Percentiles rank a stretch among this genome's conserved stretches.
These are phyloP conservation scores for Erodium texanum DNA, from an alignment of 441 rosid genomes.

Conservation along the genomic window DNA sequence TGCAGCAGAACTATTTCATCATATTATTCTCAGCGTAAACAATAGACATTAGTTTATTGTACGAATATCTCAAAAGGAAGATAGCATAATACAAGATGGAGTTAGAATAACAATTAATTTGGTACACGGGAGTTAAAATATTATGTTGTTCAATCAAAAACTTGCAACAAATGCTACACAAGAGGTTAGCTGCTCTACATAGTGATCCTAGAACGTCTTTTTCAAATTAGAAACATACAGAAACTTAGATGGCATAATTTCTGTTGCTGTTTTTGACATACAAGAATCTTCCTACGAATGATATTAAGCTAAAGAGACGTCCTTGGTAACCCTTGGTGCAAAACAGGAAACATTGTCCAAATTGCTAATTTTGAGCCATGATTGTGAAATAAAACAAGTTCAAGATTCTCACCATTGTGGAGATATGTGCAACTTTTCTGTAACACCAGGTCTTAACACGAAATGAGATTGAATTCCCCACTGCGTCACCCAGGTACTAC, in stretches of 20 bases:
- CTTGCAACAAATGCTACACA: too few relatives aligned
- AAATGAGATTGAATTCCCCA: constrained; percentile 71
- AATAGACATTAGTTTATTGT: too few relatives aligned
- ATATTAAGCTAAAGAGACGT: background rate
- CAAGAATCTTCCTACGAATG: background rate
- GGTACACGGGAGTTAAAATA: too few relatives aligned
- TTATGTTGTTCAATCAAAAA: too few relatives aligned
- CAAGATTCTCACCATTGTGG: constrained; percentile 39
- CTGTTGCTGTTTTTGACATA: background rate
- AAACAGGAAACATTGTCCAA: background rate
- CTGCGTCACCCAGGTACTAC: constrained; percentile 71
- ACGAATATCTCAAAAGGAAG: too few relatives aligned
- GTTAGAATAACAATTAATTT: too few relatives aligned
- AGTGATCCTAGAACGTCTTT: too few relatives aligned
- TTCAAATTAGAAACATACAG: background rate
- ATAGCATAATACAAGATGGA: too few relatives aligned
- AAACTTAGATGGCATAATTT: background rate
- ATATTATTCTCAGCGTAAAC: too few relatives aligned
- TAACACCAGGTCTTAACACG: constrained; percentile 32
- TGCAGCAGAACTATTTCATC: too few relatives aligned
- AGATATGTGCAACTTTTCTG: constrained; percentile 30
- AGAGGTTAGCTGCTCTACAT: too few relatives aligned
- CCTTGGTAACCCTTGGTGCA: background rate
- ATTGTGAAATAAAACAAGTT: background rate
- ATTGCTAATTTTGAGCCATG: constrained; percentile 1